Percentiles rank a stretch among this genome's conserved stretches.
Conservation (phyloP, 2,329 filamentous ascomycete species). For the Botrytis pseudocinerea region DNA sequence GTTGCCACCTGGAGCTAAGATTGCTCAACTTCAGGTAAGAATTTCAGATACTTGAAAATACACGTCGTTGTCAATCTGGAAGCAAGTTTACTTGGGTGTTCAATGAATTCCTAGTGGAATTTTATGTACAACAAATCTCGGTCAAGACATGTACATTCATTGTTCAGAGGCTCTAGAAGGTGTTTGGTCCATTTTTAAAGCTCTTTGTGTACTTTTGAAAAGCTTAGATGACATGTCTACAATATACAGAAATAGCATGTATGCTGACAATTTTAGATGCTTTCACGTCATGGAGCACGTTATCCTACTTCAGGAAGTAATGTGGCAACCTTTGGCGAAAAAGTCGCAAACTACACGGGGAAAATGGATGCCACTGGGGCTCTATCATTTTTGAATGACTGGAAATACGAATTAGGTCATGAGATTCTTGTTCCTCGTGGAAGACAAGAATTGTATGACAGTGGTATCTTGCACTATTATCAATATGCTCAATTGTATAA, state of each 20-base stretch:
- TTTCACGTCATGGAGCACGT: conserved; percentile 71
- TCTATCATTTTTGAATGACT: conserved; percentile 66
- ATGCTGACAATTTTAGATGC: conserved; percentile 52
- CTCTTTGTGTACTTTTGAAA: neutral
- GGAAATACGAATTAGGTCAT: conserved; percentile 67
- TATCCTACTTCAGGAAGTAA: conserved; percentile 66
- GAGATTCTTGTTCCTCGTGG: conserved; percentile 74
- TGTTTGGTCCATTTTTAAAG: neutral
- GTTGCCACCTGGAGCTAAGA: conserved; percentile 64
- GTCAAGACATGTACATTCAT: neutral
- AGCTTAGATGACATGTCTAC: neutral
- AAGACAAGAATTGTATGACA: conserved; percentile 71
- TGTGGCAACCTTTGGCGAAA: conserved; percentile 56
- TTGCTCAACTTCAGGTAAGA: conserved; percentile 61
- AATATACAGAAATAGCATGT: neutral
- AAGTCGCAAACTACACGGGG: conserved; percentile 55
- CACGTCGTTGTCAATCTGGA: neutral
- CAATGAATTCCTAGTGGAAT: neutral
- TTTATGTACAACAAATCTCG: neutral
- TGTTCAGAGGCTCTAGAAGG: neutral
- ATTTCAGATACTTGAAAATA: neutral
- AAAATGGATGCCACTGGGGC: conserved; percentile 57
- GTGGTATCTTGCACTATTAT: conserved; percentile 70
- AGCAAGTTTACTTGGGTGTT: neutral
- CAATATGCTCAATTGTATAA: conserved; percentile 59